These are phyloP conservation scores for Moricandia arvensis DNA, from an alignment of 345 rosid genomes.

Conservation along the genomic window DNA sequence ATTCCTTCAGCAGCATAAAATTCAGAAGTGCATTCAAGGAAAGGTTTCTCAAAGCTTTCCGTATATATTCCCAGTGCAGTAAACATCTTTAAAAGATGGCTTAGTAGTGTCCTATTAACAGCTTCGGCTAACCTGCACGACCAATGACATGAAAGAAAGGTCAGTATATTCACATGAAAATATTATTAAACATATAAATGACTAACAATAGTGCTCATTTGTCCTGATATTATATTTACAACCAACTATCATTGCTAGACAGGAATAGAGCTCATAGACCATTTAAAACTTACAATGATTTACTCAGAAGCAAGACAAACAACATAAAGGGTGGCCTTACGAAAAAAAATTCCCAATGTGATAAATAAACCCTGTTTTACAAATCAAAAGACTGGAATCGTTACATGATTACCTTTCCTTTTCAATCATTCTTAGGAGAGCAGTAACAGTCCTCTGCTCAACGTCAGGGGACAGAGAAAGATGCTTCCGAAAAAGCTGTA, in stretches of 20 bases:
- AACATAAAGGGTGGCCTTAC: neutral
- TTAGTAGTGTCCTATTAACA: constrained; percentile 82
- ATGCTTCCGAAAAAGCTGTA: constrained; percentile 79
- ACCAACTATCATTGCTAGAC: neutral
- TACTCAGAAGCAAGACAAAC: constrained; percentile 2
- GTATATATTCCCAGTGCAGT: constrained; percentile 91
- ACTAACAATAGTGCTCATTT: neutral
- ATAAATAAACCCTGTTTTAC: neutral
- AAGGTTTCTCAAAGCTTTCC: constrained; percentile 31
- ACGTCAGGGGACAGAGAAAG: neutral
- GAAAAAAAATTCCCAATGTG: constrained; percentile 2
- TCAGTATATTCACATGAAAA: neutral
- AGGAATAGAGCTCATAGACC: neutral
- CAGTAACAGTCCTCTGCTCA: neutral
- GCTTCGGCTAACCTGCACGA: constrained; percentile 82
- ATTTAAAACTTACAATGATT: neutral
- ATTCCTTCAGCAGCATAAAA: constrained; percentile 97
- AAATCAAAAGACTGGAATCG: neutral
- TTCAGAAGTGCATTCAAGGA: constrained; percentile 90
- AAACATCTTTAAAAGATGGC: constrained; percentile 97
- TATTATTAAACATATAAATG: neutral
- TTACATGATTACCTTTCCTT: constrained; percentile 68
- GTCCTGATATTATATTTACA: neutral
- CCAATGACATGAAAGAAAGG: constrained; percentile 20
- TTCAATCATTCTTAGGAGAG: neutral